Conservation (phyloP, 129 eudicot genomes). For the Flaveria ramosissima region DNA sequence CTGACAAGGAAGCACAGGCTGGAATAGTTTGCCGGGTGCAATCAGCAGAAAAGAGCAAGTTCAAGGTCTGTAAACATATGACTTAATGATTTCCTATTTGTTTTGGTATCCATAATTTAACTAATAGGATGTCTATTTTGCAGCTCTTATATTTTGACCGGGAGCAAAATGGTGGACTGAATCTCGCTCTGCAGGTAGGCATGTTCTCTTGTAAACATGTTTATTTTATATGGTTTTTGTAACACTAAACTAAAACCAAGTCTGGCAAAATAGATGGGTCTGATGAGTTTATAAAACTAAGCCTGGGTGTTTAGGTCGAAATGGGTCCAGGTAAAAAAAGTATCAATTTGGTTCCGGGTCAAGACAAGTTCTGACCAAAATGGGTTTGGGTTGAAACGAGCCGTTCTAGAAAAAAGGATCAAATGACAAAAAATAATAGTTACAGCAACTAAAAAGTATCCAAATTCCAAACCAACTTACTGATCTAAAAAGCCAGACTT, state of each 20-base stretch:
- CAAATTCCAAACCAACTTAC: not conserved
- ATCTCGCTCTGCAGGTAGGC: constrained; percentile 81
- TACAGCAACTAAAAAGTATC: not conserved
- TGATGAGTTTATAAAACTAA: too few relatives aligned
- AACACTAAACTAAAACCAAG: not conserved
- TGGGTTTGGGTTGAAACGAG: not conserved
- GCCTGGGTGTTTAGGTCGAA: not conserved
- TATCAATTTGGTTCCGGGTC: too few relatives aligned
- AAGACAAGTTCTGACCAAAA: not conserved
- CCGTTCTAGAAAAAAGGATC: not conserved
- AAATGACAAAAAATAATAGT: not conserved
- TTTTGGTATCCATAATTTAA: not conserved
- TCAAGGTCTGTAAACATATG: constrained; percentile 61
- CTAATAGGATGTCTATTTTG: constrained; percentile 20
- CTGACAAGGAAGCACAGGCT: constrained; percentile 68
- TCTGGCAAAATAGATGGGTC: too few relatives aligned
- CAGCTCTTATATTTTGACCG: constrained; percentile 94
- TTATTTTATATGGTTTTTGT: not conserved
- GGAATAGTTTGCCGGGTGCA: constrained; percentile 87
- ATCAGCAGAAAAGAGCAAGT: constrained; percentile 89
- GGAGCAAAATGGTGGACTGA: constrained; percentile 79
- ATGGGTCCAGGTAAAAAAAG: not conserved
- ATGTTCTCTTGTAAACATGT: not conserved
- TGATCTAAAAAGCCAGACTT: too few relatives aligned
- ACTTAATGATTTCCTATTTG: not conserved